phyloP scores from a whole-genome alignment of 1,284 basidiomycete genomes.

The Ustilago curta region DNA sequence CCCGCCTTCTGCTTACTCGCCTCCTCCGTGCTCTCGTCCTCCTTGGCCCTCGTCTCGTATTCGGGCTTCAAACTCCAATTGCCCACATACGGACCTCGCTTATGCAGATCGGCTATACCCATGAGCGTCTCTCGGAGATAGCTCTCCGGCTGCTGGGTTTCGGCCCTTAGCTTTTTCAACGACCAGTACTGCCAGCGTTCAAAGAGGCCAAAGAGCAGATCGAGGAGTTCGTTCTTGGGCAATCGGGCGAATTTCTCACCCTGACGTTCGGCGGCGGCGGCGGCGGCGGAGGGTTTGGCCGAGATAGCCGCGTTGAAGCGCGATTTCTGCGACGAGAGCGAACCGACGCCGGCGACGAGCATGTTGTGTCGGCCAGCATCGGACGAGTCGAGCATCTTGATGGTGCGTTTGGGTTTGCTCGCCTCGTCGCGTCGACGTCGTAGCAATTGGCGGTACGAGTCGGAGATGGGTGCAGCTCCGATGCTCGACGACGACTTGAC shows the following conservation, averaged over 20 bases:
- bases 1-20: no score
- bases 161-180: slow-evolving; percentile 81
- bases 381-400: slow-evolving; percentile 70
- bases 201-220: slow-evolving; percentile 85
- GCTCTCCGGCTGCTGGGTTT: slow-evolving; percentile 88
- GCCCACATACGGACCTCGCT: slow-evolving; percentile 76
- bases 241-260: slow-evolving; percentile 84
- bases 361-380: slow-evolving; percentile 69
- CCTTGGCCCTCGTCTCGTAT: slow-evolving; percentile 30
- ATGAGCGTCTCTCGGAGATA: slow-evolving; percentile 88
- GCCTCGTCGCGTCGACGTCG: slow-evolving; percentile 70
- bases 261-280: slow-evolving; percentile 8
- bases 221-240: slow-evolving; percentile 87
- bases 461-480: slow-evolving; percentile 56
- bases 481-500: slow-evolving; percentile 7
- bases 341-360: slow-evolving; percentile 63
- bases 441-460: slow-evolving; percentile 71
- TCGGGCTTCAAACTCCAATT: slow-evolving; percentile 70
- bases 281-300: no score
- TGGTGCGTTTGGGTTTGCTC: slow-evolving; percentile 70
- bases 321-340: slow-evolving; percentile 30
- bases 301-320: slow-evolving; percentile 49
- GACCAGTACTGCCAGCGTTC: slow-evolving; percentile 84
- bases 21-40: slow-evolving; percentile 22
- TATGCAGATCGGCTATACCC: slow-evolving; percentile 84